These are phyloP conservation scores for Sporothrix variecibatus DNA, from an alignment of 2,329 filamentous ascomycete species.

Conservation along the genomic window DNA sequence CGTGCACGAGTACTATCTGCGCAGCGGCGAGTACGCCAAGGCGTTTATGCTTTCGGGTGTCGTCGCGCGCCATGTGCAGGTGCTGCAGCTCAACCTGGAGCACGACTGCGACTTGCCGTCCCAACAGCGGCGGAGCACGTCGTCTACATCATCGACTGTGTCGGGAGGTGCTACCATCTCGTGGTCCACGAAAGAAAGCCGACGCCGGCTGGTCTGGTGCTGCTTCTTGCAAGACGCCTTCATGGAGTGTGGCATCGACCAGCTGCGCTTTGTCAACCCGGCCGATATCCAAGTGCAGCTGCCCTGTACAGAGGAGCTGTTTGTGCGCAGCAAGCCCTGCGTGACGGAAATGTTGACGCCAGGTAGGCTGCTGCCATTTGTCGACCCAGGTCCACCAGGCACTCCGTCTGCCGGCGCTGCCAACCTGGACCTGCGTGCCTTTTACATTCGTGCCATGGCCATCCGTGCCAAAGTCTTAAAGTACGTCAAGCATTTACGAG, in stretches of 20 bases:
- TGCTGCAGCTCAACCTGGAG: constrained; percentile 28
- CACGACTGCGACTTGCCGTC: constrained; percentile 22
- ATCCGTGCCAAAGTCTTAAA: constrained; percentile 24
- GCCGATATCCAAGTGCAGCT: constrained; percentile 27
- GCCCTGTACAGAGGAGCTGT: constrained; percentile 24
- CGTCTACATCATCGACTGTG: not conserved
- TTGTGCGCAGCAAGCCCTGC: constrained; percentile 23
- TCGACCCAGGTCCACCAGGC: not conserved
- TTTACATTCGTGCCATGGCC: constrained; percentile 26
- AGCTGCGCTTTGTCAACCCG: constrained; percentile 27
- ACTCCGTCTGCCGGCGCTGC: not conserved
- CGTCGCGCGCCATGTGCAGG: constrained; percentile 26
- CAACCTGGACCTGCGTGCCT: constrained; percentile 24
- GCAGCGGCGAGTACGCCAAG: constrained; percentile 28
- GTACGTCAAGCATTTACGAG: constrained; percentile 26
- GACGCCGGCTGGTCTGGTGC: constrained; percentile 26
- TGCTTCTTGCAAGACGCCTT: constrained; percentile 25
- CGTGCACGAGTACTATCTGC: constrained; percentile 27
- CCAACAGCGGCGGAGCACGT: not conserved
- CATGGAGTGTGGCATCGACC: constrained; percentile 28
- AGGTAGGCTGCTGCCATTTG: constrained; percentile 22
- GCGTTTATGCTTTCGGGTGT: constrained; percentile 27
- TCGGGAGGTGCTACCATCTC: not conserved
- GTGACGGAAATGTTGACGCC: constrained; percentile 25
- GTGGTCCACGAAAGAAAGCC: constrained; percentile 24